Evolutionary conservation across 129 eudicot genomes (phyloP).

Genomic region (Flaveria linearis): DNA sequence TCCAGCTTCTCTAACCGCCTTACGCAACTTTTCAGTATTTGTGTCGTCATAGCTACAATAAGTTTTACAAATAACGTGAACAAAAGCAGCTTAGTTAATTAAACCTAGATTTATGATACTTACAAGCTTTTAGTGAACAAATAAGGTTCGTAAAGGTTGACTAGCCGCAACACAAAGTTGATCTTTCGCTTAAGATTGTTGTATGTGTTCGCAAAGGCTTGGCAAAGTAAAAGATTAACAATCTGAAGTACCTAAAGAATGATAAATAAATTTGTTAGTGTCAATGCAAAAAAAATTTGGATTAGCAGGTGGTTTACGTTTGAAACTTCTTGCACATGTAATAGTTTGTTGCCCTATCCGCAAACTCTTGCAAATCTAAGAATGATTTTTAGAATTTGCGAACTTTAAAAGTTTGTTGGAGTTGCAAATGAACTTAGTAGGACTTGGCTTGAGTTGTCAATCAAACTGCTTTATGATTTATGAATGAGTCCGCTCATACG

Average conservation of each 20-base stretch:
- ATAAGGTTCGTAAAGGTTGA: slow-evolving; percentile 80
- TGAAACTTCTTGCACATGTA: too few relatives aligned
- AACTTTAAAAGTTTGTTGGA: too few relatives aligned
- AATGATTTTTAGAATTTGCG: too few relatives aligned
- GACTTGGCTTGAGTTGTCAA: too few relatives aligned
- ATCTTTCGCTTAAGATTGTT: slow-evolving; percentile 54
- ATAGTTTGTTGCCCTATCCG: too few relatives aligned
- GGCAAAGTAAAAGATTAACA: slow-evolving; percentile 61
- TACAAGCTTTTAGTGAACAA: slow-evolving; percentile 82
- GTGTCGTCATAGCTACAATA: slow-evolving; percentile 66
- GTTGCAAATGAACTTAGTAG: too few relatives aligned
- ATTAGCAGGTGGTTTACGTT: too few relatives aligned
- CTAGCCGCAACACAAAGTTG: slow-evolving; percentile 54
- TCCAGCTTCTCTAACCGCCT: slow-evolving; percentile 45
- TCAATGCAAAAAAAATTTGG: too few relatives aligned
- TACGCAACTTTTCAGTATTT: slow-evolving; percentile 76
- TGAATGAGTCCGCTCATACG: too few relatives aligned
- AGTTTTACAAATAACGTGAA: neutral
- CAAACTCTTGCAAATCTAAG: too few relatives aligned
- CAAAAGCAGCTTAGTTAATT: neutral
- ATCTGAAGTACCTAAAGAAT: slow-evolving; percentile 52
- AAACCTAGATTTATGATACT: slow-evolving; percentile 26
- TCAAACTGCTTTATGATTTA: too few relatives aligned
- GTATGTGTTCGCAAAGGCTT: slow-evolving; percentile 51
- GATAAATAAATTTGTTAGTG: neutral